phyloP scores from a whole-genome alignment of 2,329 filamentous ascomycete genomes.

The Orbilia oligospora region DNA sequence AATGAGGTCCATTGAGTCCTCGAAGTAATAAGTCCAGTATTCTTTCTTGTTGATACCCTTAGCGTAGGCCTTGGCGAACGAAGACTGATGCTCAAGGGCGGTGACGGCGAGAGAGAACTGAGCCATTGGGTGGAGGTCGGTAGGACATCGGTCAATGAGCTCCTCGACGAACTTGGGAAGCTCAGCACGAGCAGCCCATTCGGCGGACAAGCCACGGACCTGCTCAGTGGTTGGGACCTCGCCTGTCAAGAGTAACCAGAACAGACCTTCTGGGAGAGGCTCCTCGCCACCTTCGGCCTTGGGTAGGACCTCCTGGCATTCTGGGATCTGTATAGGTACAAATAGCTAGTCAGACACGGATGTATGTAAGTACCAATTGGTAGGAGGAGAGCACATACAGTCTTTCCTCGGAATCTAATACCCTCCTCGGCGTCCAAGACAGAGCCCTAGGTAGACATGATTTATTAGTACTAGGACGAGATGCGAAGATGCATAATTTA shows the following conservation, averaged over 20 bases:
- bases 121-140: conserved; percentile 98
- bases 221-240: conserved; percentile 98
- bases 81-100: conserved; percentile 97
- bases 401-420: conserved; percentile 99
- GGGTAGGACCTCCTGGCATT: conserved; percentile 97
- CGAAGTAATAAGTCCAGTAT: conserved; percentile 99
- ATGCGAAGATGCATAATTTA: neutral
- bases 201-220: conserved; percentile 96
- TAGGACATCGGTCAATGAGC: conserved; percentile 99
- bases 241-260: conserved; percentile 98
- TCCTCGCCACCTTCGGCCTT: conserved; percentile 97
- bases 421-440: conserved; percentile 98
- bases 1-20: conserved; percentile 99
- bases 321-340: conserved; percentile 78
- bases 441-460: conserved; percentile 74
- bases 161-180: conserved; percentile 99
- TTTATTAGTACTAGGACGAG: conserved; percentile 20
- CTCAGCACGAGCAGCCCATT: conserved; percentile 98
- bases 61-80: conserved; percentile 98
- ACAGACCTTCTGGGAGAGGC: conserved; percentile 98
- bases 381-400: conserved; percentile 69
- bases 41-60: conserved; percentile 99
- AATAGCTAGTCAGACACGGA: neutral
- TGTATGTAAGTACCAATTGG: neutral
- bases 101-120: conserved; percentile 98